Conservation (phyloP, 2,329 filamentous ascomycete genomes). For the Pestalotiopsis sp. region DNA sequence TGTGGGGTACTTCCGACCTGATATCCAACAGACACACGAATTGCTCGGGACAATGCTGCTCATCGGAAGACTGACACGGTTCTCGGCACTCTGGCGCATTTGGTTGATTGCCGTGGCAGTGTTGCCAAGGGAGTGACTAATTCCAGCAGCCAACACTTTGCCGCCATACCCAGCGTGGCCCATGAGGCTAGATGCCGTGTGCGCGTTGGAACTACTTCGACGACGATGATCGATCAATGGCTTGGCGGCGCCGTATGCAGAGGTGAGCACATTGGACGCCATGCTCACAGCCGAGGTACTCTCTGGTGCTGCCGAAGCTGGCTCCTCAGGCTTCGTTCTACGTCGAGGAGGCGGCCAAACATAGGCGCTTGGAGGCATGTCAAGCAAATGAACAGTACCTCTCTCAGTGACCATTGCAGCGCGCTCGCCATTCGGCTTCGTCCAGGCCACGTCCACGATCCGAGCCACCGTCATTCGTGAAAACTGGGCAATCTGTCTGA, state of each 20-base stretch:
- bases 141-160: slow-evolving; percentile 72
- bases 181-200: slow-evolving; percentile 50
- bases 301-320: slow-evolving; percentile 51
- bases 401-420: slow-evolving; percentile 90
- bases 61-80: slow-evolving; percentile 71
- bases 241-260: slow-evolving; percentile 70
- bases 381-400: slow-evolving; percentile 92
- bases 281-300: slow-evolving; percentile 62
- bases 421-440: slow-evolving; percentile 77
- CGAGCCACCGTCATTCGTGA: slow-evolving; percentile 89
- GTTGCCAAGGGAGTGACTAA: slow-evolving; percentile 74
- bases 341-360: slow-evolving; percentile 80
- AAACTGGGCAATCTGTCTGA: slow-evolving; percentile 86
- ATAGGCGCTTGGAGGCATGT: slow-evolving; percentile 81
- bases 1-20: slow-evolving; percentile 61
- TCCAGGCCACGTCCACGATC: slow-evolving; percentile 90
- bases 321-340: slow-evolving; percentile 47
- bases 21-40: slow-evolving; percentile 68
- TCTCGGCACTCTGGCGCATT: slow-evolving; percentile 75
- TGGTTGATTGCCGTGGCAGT: slow-evolving; percentile 72
- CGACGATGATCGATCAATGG: slow-evolving; percentile 60
- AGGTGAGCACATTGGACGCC: slow-evolving; percentile 71
- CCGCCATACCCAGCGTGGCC: slow-evolving; percentile 71
- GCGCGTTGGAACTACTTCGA: slow-evolving; percentile 49
- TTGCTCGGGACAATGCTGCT: slow-evolving; percentile 54